Base-by-base conservation (phyloP, 768 basidiomycete genomes). In the Mrakia blollopis region DNA sequence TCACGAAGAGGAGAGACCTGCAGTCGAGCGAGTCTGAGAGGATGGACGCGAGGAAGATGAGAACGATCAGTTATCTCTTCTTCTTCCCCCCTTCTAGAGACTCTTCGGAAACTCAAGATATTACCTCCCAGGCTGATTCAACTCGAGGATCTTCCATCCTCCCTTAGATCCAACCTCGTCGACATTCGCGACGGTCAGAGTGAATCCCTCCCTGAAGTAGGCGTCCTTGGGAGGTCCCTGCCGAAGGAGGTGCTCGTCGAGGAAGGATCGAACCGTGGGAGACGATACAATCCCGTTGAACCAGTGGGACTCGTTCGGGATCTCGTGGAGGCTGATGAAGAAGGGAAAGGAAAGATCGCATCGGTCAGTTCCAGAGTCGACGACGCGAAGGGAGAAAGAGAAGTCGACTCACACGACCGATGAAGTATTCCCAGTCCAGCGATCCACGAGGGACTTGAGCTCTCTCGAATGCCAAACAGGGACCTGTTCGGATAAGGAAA, bases 391-490 rank as follows among this genome's bases (percentile, higher is more conserved):
- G 30, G 18, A 50, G 30, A 60, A 21, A n/a, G n/a, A n/a, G n/a
- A n/a, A n/a, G n/a, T n/a, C n/a, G 47, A 60, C 52, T 23, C 37
- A 60, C 61, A 16, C 23, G 25, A 52, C 30, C 2, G 65, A 68
- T 7, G 74, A 52, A 0, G 65, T 44, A 32, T 28, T 62, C 3
- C 30, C 44, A 70, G 79, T 10, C 81, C 75, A 32, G 80, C 81
- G n/a, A 78, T 77, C 82, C 79, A 82, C 79, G 75, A 81, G 77
- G 79, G 41, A 52, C 73, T 78, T 85, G 16, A 87, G 85, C 81
- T 90, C 89, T 30, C 94, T 87, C 3, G 89, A 88, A 79, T 96
- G 93, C 89, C 92, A 92, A 0, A 89, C 88, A 1, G 94, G 93
- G 5, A 97, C 76, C 76, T 77, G 52, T 25, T 13, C 11, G n/a